These are phyloP conservation scores for Nasturtium officinale DNA, from an alignment of 345 rosid species.

Conservation along the genomic window DNA sequence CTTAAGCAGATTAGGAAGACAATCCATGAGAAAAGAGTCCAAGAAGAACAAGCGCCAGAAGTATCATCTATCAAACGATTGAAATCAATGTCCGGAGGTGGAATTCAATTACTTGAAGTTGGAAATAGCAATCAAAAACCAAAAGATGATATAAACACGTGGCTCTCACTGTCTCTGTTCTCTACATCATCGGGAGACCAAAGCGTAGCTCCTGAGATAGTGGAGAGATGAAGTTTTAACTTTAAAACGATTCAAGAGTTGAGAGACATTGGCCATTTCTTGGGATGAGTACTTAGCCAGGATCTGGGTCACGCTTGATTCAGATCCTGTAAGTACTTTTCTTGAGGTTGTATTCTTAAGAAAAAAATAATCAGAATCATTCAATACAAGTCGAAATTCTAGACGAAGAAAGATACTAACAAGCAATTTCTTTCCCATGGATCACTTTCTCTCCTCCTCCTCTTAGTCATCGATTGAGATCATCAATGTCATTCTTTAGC, in stretches of 20 bases:
- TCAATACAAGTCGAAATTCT: background rate
- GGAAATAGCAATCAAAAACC: slow-evolving; percentile 23
- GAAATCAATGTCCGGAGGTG: slow-evolving; percentile 14
- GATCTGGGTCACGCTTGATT: slow-evolving; percentile 33
- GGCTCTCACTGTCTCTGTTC: slow-evolving; percentile 43
- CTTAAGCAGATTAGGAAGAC: slow-evolving; percentile 25
- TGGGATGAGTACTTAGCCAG: slow-evolving; percentile 45
- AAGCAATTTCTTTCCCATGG: background rate
- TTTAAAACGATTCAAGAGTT: slow-evolving; percentile 12
- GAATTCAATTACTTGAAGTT: background rate
- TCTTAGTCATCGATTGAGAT: background rate
- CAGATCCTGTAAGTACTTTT: slow-evolving; percentile 46
- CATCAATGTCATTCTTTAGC: too few relatives aligned
- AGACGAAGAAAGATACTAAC: too few relatives aligned
- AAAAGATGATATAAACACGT: slow-evolving; percentile 39
- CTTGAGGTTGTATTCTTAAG: slow-evolving; percentile 31
- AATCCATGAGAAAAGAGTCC: slow-evolving; percentile 24
- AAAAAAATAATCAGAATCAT: background rate
- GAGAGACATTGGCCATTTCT: slow-evolving; percentile 27
- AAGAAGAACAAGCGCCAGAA: slow-evolving; percentile 15
- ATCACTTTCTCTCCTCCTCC: background rate
- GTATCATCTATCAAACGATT: slow-evolving; percentile 25
- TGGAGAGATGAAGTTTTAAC: slow-evolving; percentile 28
- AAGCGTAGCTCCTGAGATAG: slow-evolving; percentile 15
- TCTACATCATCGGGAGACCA: slow-evolving; percentile 36